phyloP scores from a whole-genome alignment of 495 filamentous ascomycete genomes.

The Xylaria curta region DNA sequence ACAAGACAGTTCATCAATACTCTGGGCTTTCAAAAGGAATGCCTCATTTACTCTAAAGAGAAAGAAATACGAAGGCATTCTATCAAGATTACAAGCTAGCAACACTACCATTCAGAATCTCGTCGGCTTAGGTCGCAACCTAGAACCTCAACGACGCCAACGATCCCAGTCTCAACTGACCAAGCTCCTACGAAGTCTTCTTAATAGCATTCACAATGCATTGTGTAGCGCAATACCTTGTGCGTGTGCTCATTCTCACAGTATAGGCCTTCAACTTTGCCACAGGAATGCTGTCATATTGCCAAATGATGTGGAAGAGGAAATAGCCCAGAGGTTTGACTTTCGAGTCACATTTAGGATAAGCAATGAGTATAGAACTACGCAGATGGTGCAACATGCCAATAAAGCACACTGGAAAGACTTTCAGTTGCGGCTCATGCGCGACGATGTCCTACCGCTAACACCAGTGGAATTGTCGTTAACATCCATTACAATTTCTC shows the following conservation, averaged over 20 bases:
- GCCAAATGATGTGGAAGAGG: not conserved
- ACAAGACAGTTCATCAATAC: not conserved
- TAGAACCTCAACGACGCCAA: not conserved
- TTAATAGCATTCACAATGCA: not conserved
- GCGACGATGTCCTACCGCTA: not conserved
- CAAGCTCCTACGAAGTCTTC: not conserved
- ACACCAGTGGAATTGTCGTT: not conserved
- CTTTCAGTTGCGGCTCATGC: not conserved
- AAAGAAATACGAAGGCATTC: not conserved
- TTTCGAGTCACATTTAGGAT: not conserved
- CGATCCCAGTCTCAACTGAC: not conserved
- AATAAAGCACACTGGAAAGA: too few species aligned
- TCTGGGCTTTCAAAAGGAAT: not conserved
- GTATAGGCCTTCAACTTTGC: not conserved
- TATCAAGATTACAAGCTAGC: not conserved
- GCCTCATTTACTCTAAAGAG: not conserved
- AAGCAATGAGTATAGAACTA: not conserved
- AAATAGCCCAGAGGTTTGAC: not conserved
- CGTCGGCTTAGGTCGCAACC: not conserved
- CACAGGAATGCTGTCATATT: not conserved
- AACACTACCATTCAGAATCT: not conserved
- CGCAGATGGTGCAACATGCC: too few species aligned
- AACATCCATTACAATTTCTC: not conserved
- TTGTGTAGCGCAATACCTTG: not conserved
- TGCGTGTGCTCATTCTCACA: not conserved